Evolutionary conservation across 768 basidiomycete genomes (phyloP), one percentile per base, ranked within the genome.

Genomic region (Infundibulicybe gibba): DNA sequence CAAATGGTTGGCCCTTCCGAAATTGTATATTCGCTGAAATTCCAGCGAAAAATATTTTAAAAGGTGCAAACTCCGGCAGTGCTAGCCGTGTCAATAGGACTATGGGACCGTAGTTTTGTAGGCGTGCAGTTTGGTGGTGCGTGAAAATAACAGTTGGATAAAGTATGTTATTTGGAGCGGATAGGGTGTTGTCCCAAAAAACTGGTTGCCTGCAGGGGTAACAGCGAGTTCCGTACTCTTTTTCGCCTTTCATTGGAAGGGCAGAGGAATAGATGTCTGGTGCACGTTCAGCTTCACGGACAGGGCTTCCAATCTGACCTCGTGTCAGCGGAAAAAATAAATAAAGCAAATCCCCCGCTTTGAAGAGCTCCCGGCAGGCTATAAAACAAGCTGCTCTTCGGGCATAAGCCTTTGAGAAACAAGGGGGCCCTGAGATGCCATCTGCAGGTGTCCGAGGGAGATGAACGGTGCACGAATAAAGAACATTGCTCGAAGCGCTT

Each of bases 81-180:
- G 87, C 85, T 19, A 72, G 69, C 39, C 83, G 75, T 6, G 88
- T 87, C 34, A 93, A 68, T 32, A 93, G 59, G 14, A 81, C 59
- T 46, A 93, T 65, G 3, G 87, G 83, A 10, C 74, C 75, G 53
- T 79, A 76, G n/a, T 64, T 50, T 44, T 66, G 61, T 19, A 58
- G 56, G 20, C 61, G 62, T 12, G 60, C 54, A 25, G 58, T 62
- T 15, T 63, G 52, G 10, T 61, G 60, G 10, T 64, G 59, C 3
- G 72, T 60, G 42, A 70, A 59, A 34, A 90, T 65, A 30, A 87
- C 61, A 6, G 74, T 72, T 2, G 86, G 83, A 58, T 80, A 85
- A n/a, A 86, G 71, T 19, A 54, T 50, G 30, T 51, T 43, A n/a
- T 50, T 55, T 14, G 58, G 49, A 48, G 58, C 54, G 42, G 55